phyloP scores from a whole-genome alignment of 2,329 filamentous ascomycete genomes.

The Trichoderma hamatum region DNA sequence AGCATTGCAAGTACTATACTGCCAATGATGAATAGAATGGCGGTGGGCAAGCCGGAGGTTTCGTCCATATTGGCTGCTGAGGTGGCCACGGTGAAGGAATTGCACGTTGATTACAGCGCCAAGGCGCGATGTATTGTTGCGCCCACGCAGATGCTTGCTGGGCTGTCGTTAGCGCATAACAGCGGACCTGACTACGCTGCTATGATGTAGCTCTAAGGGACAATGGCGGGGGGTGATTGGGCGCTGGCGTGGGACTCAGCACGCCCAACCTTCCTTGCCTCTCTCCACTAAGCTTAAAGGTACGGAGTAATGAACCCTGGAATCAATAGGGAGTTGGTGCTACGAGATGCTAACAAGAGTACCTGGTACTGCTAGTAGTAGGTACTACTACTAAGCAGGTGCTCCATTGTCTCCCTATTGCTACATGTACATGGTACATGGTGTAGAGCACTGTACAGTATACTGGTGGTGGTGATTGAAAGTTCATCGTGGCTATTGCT shows the following conservation, averaged over 20 bases:
- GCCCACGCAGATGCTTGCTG: not conserved
- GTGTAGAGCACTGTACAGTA: not conserved
- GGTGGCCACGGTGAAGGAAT: not conserved
- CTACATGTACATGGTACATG: not conserved
- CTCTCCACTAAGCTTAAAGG: conserved; percentile 14
- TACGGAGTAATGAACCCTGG: not conserved
- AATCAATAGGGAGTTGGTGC: not conserved
- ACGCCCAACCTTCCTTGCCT: not conserved
- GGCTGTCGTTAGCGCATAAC: conserved; percentile 6
- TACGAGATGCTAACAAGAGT: not conserved
- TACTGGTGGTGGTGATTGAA: not conserved
- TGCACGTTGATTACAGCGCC: not conserved
- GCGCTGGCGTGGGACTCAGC: not conserved
- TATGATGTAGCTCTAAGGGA: conserved; percentile 6
- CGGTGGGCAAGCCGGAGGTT: not conserved
- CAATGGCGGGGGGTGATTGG: not conserved
- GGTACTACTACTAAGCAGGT: not conserved
- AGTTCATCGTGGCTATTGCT: not conserved
- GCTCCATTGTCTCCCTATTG: not conserved
- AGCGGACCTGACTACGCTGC: not conserved
- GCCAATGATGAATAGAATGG: not conserved
- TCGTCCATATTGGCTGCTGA: not conserved
- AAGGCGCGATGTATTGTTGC: not conserved
- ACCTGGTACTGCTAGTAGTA: not conserved
- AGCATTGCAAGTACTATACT: not conserved